Percentiles rank a stretch among this genome's conserved stretches.
Evolutionary conservation across 805 yeast genomes (phyloP).

Genomic region (Nakazawaea pomicola): DNA sequence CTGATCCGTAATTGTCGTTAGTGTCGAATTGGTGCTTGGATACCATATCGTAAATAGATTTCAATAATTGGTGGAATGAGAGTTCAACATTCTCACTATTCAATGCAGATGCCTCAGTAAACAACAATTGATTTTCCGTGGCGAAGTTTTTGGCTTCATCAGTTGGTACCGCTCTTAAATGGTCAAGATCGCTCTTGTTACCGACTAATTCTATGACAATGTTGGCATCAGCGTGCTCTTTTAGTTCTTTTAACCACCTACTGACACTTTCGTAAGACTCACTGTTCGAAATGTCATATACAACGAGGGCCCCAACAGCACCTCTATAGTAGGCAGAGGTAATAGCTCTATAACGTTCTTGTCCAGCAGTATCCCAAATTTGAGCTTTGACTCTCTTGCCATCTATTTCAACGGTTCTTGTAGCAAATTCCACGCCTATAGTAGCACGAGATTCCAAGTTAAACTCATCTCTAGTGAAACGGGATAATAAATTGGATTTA

Average conservation of each 20-base stretch:
- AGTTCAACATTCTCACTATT: conserved; percentile 92
- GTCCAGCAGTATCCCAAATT: conserved; percentile 99
- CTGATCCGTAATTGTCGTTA: conserved; percentile 50
- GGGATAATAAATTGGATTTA: conserved; percentile 85
- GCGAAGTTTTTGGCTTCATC: conserved; percentile 96
- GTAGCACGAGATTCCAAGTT: conserved; percentile 91
- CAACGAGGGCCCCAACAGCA: conserved; percentile 95
- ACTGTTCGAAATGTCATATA: conserved; percentile 90
- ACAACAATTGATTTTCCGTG: conserved; percentile 82
- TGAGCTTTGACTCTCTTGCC: conserved; percentile 84
- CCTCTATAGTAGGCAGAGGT: conserved; percentile 97
- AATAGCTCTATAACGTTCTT: conserved; percentile 96
- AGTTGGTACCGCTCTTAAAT: conserved; percentile 93
- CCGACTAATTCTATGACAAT: conserved; percentile 93
- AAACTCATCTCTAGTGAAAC: conserved; percentile 95
- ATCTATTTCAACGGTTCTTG: conserved; percentile 85
- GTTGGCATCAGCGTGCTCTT: conserved; percentile 90
- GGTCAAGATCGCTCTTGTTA: conserved; percentile 86
- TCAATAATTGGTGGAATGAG: conserved; percentile 89
- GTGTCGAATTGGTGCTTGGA: conserved; percentile 88
- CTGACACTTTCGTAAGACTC: conserved; percentile 81
- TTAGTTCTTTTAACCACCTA: conserved; percentile 87
- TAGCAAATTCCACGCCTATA: conserved; percentile 97
- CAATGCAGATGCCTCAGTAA: conserved; percentile 94
- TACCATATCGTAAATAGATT: conserved; percentile 92